Percentiles rank a stretch among this genome's conserved stretches.
These are phyloP conservation scores for Mycena venus DNA, from an alignment of 768 basidiomycete species.

Conservation along the genomic window DNA sequence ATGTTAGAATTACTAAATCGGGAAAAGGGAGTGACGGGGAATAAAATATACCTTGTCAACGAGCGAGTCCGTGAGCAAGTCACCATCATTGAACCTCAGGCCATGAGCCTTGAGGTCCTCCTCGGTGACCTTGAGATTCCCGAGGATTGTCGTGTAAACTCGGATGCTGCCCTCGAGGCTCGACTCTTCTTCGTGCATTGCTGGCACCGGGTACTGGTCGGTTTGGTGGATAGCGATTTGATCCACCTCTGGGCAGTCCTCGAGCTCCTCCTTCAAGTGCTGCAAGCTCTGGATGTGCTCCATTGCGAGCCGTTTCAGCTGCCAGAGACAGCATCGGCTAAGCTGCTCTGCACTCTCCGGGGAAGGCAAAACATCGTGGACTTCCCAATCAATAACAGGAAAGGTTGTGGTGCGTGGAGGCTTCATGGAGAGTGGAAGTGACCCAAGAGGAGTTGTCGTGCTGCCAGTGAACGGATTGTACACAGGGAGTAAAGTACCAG, in stretches of 20 bases:
- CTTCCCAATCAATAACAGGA: not conserved
- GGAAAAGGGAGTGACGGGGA: too few relatives aligned
- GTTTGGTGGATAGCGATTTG: conserved; percentile 35
- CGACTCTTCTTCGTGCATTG: conserved; percentile 38
- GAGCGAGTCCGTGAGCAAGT: too few relatives aligned
- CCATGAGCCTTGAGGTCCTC: conserved; percentile 25
- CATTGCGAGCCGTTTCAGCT: conserved; percentile 21
- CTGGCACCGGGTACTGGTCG: conserved; percentile 25
- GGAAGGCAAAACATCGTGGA: conserved; percentile 8
- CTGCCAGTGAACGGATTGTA: conserved; percentile 25
- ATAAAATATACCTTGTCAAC: too few relatives aligned
- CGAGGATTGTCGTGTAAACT: conserved; percentile 13
- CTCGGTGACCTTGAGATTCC: not conserved
- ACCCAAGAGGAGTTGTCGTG: conserved; percentile 21
- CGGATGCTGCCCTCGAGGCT: conserved; percentile 30
- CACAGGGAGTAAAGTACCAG: conserved; percentile 40
- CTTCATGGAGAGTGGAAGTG: conserved; percentile 13
- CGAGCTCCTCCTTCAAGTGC: conserved; percentile 1
- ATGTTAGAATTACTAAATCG: too few relatives aligned
- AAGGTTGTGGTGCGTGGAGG: too few relatives aligned
- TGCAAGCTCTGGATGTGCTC: conserved; percentile 18
- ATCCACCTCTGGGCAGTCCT: conserved; percentile 6
- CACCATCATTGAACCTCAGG: too few relatives aligned
- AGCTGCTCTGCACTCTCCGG: not conserved
- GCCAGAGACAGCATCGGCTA: not conserved